Conservation (phyloP, 2,329 filamentous ascomycete species). For the Diaporthe citriasiana region DNA sequence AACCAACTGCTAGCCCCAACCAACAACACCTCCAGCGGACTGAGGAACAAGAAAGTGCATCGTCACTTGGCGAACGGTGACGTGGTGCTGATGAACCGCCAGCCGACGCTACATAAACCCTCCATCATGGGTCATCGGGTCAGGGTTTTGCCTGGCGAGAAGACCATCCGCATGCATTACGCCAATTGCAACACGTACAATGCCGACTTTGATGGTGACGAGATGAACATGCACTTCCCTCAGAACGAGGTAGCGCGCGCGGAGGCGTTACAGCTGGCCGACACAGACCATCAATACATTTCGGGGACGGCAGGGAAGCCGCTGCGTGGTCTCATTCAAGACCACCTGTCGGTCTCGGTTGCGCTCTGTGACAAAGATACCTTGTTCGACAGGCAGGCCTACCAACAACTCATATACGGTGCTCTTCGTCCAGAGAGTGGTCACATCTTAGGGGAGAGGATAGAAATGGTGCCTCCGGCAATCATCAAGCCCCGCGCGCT, state of each 20-base stretch:
- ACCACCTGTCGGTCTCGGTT: conserved; percentile 96
- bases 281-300: conserved; percentile 97
- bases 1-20: conserved; percentile 93
- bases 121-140: conserved; percentile 99
- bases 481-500: conserved; percentile 83
- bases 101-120: conserved; percentile 97
- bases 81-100: conserved; percentile 98
- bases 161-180: conserved; percentile 99
- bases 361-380: conserved; percentile 92
- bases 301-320: conserved; percentile 95
- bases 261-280: conserved; percentile 92
- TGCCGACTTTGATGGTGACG: conserved; percentile 98
- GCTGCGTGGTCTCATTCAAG: conserved; percentile 94
- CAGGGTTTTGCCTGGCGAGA: conserved; percentile 91
- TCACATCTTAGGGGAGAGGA: conserved; percentile 85
- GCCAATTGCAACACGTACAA: conserved; percentile 99
- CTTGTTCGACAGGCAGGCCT: conserved; percentile 89
- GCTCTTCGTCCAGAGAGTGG: conserved; percentile 91
- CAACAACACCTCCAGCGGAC: conserved; percentile 78
- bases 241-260: conserved; percentile 96
- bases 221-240: conserved; percentile 99
- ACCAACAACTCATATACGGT: conserved; percentile 93
- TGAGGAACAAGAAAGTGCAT: conserved; percentile 95
- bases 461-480: conserved; percentile 85
- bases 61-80: conserved; percentile 96